Percentiles rank a stretch among this genome's conserved stretches.
Conservation (phyloP, 805 yeast genomes). For the Pichia membranifaciens region DNA sequence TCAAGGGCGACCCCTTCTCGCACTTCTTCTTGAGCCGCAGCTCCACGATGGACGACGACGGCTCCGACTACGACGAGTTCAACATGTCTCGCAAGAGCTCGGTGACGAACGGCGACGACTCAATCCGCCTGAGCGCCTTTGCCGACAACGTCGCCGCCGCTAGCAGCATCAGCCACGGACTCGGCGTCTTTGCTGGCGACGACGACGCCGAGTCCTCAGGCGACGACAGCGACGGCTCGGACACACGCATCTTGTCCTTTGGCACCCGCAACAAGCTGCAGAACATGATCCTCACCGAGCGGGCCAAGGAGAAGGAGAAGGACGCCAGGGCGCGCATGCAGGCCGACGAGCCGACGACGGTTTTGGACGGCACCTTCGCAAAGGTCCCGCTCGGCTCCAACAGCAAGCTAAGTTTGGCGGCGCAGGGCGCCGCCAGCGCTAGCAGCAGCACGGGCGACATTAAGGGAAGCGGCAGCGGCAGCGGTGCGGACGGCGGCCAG, state of each 20-base stretch:
- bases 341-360: constrained; percentile 6
- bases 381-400: constrained; percentile 13
- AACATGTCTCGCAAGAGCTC: constrained; percentile 2
- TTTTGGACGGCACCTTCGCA: constrained; percentile 19
- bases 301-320: background rate
- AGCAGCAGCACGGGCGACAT: background rate
- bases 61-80: constrained; percentile 4
- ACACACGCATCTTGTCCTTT: constrained; percentile 14
- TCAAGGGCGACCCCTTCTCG: constrained; percentile 13
- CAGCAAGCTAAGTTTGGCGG: background rate
- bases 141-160: background rate
- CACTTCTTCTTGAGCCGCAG: constrained; percentile 12
- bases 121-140: background rate
- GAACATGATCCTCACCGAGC: background rate
- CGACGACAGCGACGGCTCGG: constrained; percentile 9
- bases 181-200: too few species aligned
- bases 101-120: background rate
- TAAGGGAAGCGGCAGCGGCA: background rate
- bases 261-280: constrained; percentile 9
- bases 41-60: constrained; percentile 3
- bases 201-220: background rate
- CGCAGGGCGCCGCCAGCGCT: background rate
- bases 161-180: background rate
- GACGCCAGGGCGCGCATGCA: background rate
- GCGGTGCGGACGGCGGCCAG: background rate